Base-by-base conservation (phyloP, 768 basidiomycete species). In the Xerocomus brunneocitrinus region DNA sequence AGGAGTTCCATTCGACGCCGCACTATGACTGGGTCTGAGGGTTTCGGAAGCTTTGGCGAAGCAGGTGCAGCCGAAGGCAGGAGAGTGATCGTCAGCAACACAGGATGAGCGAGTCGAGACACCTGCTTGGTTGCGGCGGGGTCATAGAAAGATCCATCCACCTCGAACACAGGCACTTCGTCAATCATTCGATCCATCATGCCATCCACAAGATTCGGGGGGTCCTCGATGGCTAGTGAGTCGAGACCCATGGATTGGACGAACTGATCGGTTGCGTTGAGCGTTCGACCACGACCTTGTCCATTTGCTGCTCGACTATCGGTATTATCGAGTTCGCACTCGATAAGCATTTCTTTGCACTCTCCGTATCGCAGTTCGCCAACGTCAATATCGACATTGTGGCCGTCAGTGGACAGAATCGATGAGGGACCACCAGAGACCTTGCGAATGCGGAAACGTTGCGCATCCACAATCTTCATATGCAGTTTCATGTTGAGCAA, bases 141-240 rank as follows among this genome's bases (percentile, higher is more conserved):
- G 69, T 98, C 95, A 67, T 85, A 91, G 81, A 93, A 98, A 30
- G 90, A 85, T 8, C 94, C 94, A 58, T 98, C 95, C 13, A 98
- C 91, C 68, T 98, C 95, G 47, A 95, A 83, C 9, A 98, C 90
- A 1, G 95, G 97, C 9, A 97, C 89, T 63, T 99, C 97, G 64
- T 99, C 97, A 43, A 97, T 94, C 89, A 98, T 90, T 43, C 87
- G 79, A 58, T 94, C 92, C 88, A 93, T 91, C 89, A 93, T 91
- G 32, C 92, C 91, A 54, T 91, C 89, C 47, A 84, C 79, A 59
- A 93, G 85, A 67, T 90, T 85, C 12, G 80, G 71, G 0, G 63
- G 59, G 56, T 91, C 91, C 3, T 85, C 87, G 43, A 91, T 87
- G 10, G 80, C 69, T 13, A 90, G 69, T 45, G 86, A 74, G 55